Evolutionary conservation across 2,329 filamentous ascomycete species (phyloP).

Genomic region (Pseudogymnoascus sp.): DNA sequence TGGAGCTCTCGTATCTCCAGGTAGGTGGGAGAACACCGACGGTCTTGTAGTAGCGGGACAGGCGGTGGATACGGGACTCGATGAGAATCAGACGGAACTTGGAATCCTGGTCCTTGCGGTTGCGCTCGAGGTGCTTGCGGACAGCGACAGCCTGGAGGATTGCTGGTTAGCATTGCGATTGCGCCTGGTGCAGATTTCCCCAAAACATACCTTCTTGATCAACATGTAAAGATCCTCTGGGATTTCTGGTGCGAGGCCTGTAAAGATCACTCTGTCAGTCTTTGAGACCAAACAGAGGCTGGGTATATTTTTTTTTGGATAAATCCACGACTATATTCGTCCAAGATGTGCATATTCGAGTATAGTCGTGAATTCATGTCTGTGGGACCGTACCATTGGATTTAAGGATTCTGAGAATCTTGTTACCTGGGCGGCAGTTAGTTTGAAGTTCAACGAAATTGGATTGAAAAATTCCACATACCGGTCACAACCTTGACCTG

Average conservation of each 20-base stretch:
- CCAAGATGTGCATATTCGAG: slow-evolving; percentile 19
- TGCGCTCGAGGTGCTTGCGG: slow-evolving; percentile 99
- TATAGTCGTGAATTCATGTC: slow-evolving; percentile 18
- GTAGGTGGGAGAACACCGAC: slow-evolving; percentile 76
- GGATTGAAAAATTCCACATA: slow-evolving; percentile 40
- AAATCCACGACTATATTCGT: slow-evolving; percentile 1
- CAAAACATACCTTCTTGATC: slow-evolving; percentile 86
- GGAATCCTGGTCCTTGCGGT: slow-evolving; percentile 99
- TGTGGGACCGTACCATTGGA: slow-evolving; percentile 69
- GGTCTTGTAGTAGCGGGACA: slow-evolving; percentile 99
- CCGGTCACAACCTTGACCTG: slow-evolving; percentile 97
- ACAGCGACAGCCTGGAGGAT: slow-evolving; percentile 73
- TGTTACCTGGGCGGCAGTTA: slow-evolving; percentile 68
- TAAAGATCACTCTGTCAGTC: slow-evolving; percentile 93
- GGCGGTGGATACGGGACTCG: slow-evolving; percentile 99
- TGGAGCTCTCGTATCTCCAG: slow-evolving; percentile 98
- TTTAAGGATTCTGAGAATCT: slow-evolving; percentile 99
- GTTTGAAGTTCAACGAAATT: slow-evolving; percentile 18
- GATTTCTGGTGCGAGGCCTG: slow-evolving; percentile 96
- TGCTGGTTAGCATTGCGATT: slow-evolving; percentile 17
- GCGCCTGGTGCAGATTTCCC: slow-evolving; percentile 7
- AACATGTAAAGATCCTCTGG: slow-evolving; percentile 99
- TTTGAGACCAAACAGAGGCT: slow-evolving; percentile 79
- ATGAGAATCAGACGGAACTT: slow-evolving; percentile 99
- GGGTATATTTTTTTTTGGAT: slow-evolving; percentile 26